A percentile compares a stretch with the other conserved stretches of the same genome.
Evolutionary conservation across 1,139 yeast species (phyloP).

Genomic region (Kodamaea alishanica): DNA sequence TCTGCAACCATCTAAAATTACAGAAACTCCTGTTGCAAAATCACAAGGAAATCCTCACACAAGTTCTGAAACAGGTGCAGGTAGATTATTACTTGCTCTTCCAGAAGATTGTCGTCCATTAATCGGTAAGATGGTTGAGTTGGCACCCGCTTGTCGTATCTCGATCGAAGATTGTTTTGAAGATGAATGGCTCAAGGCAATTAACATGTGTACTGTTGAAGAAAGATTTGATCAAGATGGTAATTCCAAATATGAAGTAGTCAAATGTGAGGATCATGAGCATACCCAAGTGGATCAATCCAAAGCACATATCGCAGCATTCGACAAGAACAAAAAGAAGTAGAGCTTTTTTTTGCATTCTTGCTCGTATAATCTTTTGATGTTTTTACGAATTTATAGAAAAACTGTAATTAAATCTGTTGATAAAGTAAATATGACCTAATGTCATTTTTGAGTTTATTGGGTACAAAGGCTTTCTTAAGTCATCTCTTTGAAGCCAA

Average conservation of each 20-base stretch:
- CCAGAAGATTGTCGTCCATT: constrained; percentile 66
- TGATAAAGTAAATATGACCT: too few species aligned
- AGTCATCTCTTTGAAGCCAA: too few species aligned
- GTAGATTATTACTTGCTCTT: constrained; percentile 62
- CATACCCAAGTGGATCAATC: constrained; percentile 90
- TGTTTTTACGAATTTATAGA: too few species aligned
- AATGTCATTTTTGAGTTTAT: too few species aligned
- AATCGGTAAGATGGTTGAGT: constrained; percentile 69
- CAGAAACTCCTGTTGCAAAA: constrained; percentile 19
- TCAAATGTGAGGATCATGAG: constrained; percentile 55
- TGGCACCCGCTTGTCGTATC: constrained; percentile 86
- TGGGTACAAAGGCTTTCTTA: too few species aligned
- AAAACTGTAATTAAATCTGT: too few species aligned
- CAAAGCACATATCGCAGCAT: constrained; percentile 92
- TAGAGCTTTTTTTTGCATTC: constrained; percentile 11
- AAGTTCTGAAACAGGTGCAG: constrained; percentile 64
- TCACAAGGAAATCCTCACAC: constrained; percentile 48
- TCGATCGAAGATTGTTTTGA: constrained; percentile 77
- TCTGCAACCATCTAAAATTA: constrained; percentile 13
- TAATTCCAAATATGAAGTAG: constrained; percentile 30
- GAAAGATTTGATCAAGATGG: constrained; percentile 33
- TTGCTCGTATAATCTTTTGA: too few species aligned
- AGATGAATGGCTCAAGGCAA: constrained; percentile 68
- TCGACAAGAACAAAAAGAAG: constrained; percentile 71
- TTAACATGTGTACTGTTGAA: constrained; percentile 66